Evolutionary conservation across 2,329 filamentous ascomycete genomes (phyloP).

Genomic region (Cladosporium sp.): DNA sequence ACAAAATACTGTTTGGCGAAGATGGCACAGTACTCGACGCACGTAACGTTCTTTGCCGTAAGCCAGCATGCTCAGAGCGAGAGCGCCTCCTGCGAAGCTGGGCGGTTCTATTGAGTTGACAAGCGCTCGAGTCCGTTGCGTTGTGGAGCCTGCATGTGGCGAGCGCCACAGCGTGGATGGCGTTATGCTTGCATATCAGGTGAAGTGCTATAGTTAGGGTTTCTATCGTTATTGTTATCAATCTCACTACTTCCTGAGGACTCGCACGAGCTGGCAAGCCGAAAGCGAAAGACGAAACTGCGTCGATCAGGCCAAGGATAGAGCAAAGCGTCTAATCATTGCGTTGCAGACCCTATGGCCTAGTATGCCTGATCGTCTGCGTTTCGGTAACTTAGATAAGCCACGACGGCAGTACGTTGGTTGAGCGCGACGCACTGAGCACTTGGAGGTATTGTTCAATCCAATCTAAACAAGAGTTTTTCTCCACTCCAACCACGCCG

Average conservation of each 20-base stretch:
- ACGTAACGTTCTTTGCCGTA: too few species aligned
- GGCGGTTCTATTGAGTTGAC: background rate
- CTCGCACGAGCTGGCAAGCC: background rate
- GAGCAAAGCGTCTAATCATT: too few species aligned
- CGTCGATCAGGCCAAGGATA: too few species aligned
- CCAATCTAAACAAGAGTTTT: background rate
- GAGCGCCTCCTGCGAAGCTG: background rate
- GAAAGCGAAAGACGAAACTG: too few species aligned
- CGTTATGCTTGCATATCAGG: conserved; percentile 1
- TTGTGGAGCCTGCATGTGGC: background rate
- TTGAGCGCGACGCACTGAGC: background rate
- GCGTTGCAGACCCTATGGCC: too few species aligned
- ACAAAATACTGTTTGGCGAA: too few species aligned
- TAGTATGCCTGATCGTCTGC: too few species aligned
- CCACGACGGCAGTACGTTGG: background rate
- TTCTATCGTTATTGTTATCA: background rate
- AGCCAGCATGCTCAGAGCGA: background rate
- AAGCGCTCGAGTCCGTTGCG: too few species aligned
- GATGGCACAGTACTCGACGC: too few species aligned
- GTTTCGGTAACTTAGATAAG: too few species aligned
- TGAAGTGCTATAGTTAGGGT: background rate
- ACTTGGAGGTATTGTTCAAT: background rate
- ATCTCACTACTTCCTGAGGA: background rate
- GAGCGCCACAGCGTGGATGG: conserved; percentile 6
- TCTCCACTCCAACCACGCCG: background rate